Conservation (phyloP, 2,329 filamentous ascomycete species). For the Talaromyces sp. region DNA sequence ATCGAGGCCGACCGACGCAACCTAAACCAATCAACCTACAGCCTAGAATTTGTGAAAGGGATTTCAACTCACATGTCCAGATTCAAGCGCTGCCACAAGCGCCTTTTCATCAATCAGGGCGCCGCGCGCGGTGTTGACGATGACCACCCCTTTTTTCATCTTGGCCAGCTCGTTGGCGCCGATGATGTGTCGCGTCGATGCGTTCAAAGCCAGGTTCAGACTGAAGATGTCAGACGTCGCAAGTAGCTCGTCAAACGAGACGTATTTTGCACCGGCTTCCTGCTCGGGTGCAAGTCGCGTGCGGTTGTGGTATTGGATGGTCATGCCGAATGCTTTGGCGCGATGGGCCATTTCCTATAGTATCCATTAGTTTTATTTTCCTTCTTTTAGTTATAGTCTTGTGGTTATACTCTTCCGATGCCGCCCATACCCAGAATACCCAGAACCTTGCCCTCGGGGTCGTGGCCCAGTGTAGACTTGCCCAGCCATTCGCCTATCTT, state of each 20-base stretch:
- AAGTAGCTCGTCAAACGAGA: slow-evolving; percentile 42
- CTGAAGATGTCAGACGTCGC: slow-evolving; percentile 42
- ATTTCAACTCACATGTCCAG: slow-evolving; percentile 40
- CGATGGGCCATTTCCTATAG: slow-evolving; percentile 40
- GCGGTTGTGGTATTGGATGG: slow-evolving; percentile 43
- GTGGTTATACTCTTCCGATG: slow-evolving; percentile 36
- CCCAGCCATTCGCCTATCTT: slow-evolving; percentile 36
- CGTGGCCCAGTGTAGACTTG: slow-evolving; percentile 36
- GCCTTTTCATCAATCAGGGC: slow-evolving; percentile 43
- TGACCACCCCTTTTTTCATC: slow-evolving; percentile 41
- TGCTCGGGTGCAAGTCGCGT: slow-evolving; percentile 34
- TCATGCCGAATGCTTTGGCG: slow-evolving; percentile 42
- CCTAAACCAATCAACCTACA: slow-evolving; percentile 22
- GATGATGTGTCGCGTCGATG: slow-evolving; percentile 42
- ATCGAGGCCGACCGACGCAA: slow-evolving; percentile 40
- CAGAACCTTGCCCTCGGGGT: slow-evolving; percentile 40
- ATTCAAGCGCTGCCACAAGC: slow-evolving; percentile 38
- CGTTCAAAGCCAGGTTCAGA: slow-evolving; percentile 40
- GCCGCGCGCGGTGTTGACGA: slow-evolving; percentile 41
- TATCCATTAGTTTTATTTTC: not conserved
- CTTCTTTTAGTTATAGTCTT: not conserved
- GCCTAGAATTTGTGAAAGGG: no score
- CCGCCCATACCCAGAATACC: slow-evolving; percentile 46
- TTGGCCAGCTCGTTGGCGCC: slow-evolving; percentile 38
- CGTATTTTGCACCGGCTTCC: slow-evolving; percentile 37